phyloP scores from a whole-genome alignment of 2,329 filamentous ascomycete genomes.

The Ilyonectria mors-panacis region DNA sequence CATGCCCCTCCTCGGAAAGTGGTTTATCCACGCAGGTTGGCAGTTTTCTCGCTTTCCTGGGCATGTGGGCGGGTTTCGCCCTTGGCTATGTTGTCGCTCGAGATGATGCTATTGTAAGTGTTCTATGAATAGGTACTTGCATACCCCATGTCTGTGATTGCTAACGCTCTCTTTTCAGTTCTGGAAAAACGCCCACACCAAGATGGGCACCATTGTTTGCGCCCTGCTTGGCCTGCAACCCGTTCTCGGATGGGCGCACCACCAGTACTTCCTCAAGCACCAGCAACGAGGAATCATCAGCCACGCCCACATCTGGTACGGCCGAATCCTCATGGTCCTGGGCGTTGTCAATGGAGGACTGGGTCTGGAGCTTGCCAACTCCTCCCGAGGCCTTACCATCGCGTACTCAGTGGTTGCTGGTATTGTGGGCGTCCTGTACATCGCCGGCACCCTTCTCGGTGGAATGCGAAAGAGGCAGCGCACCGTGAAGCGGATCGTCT shows the following conservation, averaged over 20 bases:
- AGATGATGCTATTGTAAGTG: constrained; percentile 60
- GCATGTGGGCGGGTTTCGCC: constrained; percentile 74
- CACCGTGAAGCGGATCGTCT: constrained; percentile 37
- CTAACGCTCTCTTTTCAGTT: constrained; percentile 58
- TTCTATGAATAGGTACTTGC: constrained; percentile 22
- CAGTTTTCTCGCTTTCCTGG: constrained; percentile 68
- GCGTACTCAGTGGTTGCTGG: constrained; percentile 71
- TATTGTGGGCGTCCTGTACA: constrained; percentile 63
- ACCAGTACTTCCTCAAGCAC: constrained; percentile 65
- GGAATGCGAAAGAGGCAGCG: constrained; percentile 28
- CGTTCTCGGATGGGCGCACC: constrained; percentile 70
- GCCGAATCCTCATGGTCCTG: constrained; percentile 69
- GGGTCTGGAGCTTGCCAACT: constrained; percentile 66
- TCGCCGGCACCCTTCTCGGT: constrained; percentile 46
- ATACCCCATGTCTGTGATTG: background rate
- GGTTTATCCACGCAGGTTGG: constrained; percentile 70
- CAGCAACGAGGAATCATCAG: constrained; percentile 66
- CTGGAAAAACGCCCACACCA: constrained; percentile 67
- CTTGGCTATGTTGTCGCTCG: constrained; percentile 67
- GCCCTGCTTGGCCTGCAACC: constrained; percentile 71
- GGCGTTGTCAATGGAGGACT: constrained; percentile 76
- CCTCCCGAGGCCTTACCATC: constrained; percentile 59
- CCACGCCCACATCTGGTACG: constrained; percentile 74
- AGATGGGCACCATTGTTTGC: constrained; percentile 69
- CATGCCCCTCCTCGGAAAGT: constrained; percentile 72